Percentiles rank a stretch among this genome's conserved stretches.
These are phyloP conservation scores for Boletus rubescentipes DNA, from an alignment of 768 basidiomycete genomes.

Conservation along the genomic window DNA sequence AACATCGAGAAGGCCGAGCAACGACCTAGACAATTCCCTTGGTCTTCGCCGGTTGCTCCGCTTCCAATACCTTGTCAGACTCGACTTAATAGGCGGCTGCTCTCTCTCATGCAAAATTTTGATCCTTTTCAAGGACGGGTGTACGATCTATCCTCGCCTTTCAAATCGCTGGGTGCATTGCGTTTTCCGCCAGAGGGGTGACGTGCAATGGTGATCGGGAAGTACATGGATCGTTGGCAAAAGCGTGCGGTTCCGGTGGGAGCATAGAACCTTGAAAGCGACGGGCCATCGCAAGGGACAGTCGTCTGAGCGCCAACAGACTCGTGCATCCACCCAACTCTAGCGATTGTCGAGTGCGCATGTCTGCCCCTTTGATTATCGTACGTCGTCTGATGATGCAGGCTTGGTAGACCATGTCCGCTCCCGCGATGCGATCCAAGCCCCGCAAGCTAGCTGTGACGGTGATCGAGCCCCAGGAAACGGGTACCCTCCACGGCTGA, in stretches of 20 bases:
- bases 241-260: conserved; percentile 57
- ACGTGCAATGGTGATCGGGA: conserved; percentile 81
- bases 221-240: conserved; percentile 76
- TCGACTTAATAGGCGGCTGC: too few relatives aligned
- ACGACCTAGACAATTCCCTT: too few relatives aligned
- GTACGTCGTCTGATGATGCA: background rate
- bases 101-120: conserved; percentile 95
- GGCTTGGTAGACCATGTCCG: conserved; percentile 63
- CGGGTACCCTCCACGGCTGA: conserved; percentile 68
- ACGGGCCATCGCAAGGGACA: conserved; percentile 84
- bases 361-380: background rate
- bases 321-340: conserved; percentile 83
- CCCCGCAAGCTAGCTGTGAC: conserved; percentile 43
- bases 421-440: conserved; percentile 42
- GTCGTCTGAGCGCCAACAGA: conserved; percentile 71
- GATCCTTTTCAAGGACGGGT: conserved; percentile 78
- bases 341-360: conserved; percentile 81
- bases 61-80: too few relatives aligned
- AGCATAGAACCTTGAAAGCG: conserved; percentile 65
- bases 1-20: too few relatives aligned
- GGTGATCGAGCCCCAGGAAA: conserved; percentile 67
- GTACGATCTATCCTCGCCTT: conserved; percentile 62
- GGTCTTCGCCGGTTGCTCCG: too few relatives aligned
- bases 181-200: conserved; percentile 81
- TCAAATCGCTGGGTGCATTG: conserved; percentile 71